These are phyloP conservation scores for Verticillium dahliae DNA, from an alignment of 2,329 filamentous ascomycete genomes.

Conservation along the genomic window DNA sequence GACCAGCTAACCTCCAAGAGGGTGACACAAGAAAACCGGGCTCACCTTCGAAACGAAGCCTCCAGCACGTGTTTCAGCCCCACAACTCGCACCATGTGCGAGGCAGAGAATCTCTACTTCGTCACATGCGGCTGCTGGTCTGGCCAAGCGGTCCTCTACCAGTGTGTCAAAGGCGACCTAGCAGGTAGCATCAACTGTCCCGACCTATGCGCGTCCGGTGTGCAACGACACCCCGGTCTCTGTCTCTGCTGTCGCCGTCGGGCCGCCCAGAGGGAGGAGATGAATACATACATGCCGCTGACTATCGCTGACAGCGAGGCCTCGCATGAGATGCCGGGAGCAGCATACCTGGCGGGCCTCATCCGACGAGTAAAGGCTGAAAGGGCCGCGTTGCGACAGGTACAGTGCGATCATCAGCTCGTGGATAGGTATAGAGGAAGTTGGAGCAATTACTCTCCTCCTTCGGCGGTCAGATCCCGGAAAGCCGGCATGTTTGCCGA, in stretches of 20 bases:
- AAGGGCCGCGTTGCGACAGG: neutral
- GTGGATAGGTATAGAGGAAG: neutral
- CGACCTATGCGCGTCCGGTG: constrained; percentile 3
- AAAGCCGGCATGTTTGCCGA: too few relatives aligned
- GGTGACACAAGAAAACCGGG: too few relatives aligned
- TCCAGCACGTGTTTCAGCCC: too few relatives aligned
- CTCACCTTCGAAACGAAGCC: too few relatives aligned
- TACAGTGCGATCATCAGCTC: neutral
- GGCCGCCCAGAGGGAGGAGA: neutral
- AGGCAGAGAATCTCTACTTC: constrained; percentile 9
- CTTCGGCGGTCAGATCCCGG: too few relatives aligned
- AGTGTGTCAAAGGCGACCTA: neutral
- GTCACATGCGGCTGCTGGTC: constrained; percentile 8
- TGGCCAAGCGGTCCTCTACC: constrained; percentile 4
- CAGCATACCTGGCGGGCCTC: neutral
- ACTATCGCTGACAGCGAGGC: neutral
- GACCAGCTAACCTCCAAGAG: too few relatives aligned
- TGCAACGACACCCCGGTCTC: constrained; percentile 4
- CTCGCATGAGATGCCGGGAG: neutral
- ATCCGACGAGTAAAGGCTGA: neutral
- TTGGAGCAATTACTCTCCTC: neutral
- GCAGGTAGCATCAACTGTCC: neutral
- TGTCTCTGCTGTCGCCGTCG: constrained; percentile 7
- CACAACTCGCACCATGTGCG: constrained; percentile 3
- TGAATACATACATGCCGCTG: neutral